phyloP scores from a whole-genome alignment of 805 yeast genomes.

The Saccharomycopsis selenospora region DNA sequence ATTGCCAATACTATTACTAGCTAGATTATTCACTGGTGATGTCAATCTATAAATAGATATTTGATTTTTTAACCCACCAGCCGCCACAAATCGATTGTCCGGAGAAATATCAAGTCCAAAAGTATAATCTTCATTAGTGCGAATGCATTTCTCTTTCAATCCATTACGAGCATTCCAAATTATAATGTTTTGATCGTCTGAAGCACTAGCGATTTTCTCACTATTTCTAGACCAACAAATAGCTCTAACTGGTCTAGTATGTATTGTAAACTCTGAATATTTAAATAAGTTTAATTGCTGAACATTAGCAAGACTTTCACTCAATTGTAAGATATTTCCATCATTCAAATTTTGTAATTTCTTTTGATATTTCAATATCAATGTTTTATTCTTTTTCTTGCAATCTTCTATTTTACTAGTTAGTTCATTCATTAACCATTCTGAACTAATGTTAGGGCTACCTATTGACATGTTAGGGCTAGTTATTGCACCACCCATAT shows the following conservation, averaged over 20 bases:
- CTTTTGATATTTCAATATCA: background rate
- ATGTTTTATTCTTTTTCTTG: background rate
- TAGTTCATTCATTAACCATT: background rate
- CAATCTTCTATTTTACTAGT: background rate
- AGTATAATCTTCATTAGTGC: slow-evolving; percentile 64
- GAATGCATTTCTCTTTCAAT: slow-evolving; percentile 58
- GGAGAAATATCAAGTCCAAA: slow-evolving; percentile 69
- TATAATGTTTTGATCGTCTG: slow-evolving; percentile 81
- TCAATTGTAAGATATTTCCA: slow-evolving; percentile 6
- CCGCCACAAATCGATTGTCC: slow-evolving; percentile 56
- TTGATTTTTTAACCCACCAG: slow-evolving; percentile 77
- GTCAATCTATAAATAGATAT: slow-evolving; percentile 58
- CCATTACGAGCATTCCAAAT: slow-evolving; percentile 79
- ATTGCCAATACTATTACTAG: no score
- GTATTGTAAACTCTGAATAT: slow-evolving; percentile 27
- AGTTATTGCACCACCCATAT: no score
- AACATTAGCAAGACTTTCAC: slow-evolving; percentile 2
- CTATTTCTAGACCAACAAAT: slow-evolving; percentile 64
- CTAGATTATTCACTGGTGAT: background rate
- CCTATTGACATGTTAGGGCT: no score
- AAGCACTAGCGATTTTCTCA: slow-evolving; percentile 55
- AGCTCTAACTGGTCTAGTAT: slow-evolving; percentile 64
- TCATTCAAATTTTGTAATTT: slow-evolving; percentile 10
- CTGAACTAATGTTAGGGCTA: no score
- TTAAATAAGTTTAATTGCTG: slow-evolving; percentile 8